Conservation (phyloP, 2,329 filamentous ascomycete genomes). For the Stachybotrys echinatus region DNA sequence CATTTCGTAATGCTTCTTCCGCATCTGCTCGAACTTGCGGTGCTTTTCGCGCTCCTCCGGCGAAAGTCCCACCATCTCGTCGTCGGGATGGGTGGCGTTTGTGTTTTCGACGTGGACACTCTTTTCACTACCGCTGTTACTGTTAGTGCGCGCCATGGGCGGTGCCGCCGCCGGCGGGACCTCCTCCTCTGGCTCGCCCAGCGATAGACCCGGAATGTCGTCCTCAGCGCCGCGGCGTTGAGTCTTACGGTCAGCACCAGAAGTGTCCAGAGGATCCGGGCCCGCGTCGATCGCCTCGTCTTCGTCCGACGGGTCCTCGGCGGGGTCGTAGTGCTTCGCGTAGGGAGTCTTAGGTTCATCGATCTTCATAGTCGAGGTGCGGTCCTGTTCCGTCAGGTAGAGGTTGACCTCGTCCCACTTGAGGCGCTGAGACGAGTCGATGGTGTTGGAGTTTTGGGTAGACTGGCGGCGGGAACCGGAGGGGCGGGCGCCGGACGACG, state of each 20-base stretch:
- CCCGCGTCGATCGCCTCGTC: conserved; percentile 40
- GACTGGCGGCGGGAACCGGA: conserved; percentile 69
- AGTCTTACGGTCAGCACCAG: conserved; percentile 21
- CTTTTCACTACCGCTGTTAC: conserved; percentile 44
- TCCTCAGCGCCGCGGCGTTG: conserved; percentile 46
- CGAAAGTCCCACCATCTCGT: conserved; percentile 47
- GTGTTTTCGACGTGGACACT: conserved; percentile 75
- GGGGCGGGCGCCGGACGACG: conserved; percentile 62
- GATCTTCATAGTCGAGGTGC: conserved; percentile 96
- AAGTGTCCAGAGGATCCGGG: conserved; percentile 19
- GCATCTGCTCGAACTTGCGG: conserved; percentile 79
- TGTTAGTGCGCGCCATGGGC: conserved; percentile 21
- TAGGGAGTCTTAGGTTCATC: conserved; percentile 98
- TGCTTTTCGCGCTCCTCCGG: conserved; percentile 87
- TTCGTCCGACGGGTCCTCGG: conserved; percentile 82
- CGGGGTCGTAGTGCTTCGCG: conserved; percentile 83
- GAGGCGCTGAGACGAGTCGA: conserved; percentile 62
- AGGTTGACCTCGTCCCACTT: conserved; percentile 99
- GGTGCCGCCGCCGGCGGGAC: conserved; percentile 31
- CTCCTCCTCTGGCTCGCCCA: conserved; percentile 85
- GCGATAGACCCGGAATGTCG: conserved; percentile 85
- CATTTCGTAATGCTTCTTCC: conserved; percentile 99
- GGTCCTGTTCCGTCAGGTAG: conserved; percentile 94
- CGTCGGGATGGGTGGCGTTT: conserved; percentile 52
- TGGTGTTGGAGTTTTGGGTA: conserved; percentile 36